Percentiles rank a stretch among this genome's conserved stretches.
Evolutionary conservation across 2,329 filamentous ascomycete genomes (phyloP).

Genomic region (Exophiala aquamarina): DNA sequence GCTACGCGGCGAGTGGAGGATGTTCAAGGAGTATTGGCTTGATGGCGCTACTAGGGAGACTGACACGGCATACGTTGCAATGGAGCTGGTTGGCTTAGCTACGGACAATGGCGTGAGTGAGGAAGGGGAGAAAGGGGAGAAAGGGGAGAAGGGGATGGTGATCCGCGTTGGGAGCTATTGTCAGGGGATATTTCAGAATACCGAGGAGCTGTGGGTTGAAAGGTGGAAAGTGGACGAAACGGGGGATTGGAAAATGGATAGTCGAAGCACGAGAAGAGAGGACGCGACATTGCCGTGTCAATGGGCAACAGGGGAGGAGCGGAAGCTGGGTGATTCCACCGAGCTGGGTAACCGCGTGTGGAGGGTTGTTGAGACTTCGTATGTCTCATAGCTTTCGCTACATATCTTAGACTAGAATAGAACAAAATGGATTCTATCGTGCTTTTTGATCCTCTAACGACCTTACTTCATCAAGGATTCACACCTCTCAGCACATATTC

Average conservation of each 20-base stretch:
- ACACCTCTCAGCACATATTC: constrained; percentile 37
- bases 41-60: neutral
- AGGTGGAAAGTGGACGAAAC: neutral
- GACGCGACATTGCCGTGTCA: neutral
- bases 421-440: too few relatives aligned
- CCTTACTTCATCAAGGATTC: neutral
- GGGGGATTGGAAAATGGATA: constrained; percentile 2
- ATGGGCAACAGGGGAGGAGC: constrained; percentile 3
- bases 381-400: neutral
- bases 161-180: neutral
- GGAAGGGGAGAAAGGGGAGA: too few relatives aligned
- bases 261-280: neutral
- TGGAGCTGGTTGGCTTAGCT: neutral
- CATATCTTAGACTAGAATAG: too few relatives aligned
- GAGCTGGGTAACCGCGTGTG: constrained; percentile 26
- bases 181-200: constrained; percentile 5
- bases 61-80: neutral
- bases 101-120: neutral
- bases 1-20: neutral
- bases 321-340: constrained; percentile 24
- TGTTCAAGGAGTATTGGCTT: constrained; percentile 9
- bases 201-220: neutral
- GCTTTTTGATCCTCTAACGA: too few relatives aligned
- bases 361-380: constrained; percentile 7
- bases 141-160: constrained; percentile 1